Percentiles rank a stretch among this genome's conserved stretches.
Conservation (phyloP, 2,329 filamentous ascomycete species). For the Claviceps quebecensis region DNA sequence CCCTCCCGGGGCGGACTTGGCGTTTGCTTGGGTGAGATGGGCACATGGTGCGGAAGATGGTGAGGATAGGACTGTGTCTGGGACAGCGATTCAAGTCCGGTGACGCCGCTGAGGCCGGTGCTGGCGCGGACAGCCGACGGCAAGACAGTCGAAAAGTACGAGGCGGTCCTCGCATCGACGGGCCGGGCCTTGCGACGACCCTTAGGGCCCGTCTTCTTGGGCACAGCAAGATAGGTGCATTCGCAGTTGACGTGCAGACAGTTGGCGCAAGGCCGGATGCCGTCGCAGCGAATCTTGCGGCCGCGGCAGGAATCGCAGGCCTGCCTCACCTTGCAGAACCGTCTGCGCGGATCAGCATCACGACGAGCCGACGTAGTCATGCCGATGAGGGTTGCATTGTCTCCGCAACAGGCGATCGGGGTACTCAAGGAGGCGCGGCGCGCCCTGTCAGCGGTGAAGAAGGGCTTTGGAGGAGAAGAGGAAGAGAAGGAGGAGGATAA, state of each 20-base stretch:
- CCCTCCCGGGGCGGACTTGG: not conserved
- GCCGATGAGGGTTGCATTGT: constrained; percentile 1
- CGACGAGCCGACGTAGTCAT: constrained; percentile 1
- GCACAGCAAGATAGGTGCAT: constrained; percentile 18
- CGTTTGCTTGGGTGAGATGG: not conserved
- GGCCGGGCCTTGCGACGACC: constrained; percentile 7
- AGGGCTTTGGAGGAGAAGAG: not conserved
- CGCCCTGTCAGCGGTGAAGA: not conserved
- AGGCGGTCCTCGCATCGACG: not conserved
- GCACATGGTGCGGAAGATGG: not conserved
- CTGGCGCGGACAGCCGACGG: constrained; percentile 1
- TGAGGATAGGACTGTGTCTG: not conserved
- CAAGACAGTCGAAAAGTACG: constrained; percentile 2
- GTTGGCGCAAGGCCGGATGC: constrained; percentile 14
- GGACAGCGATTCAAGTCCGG: too few species aligned
- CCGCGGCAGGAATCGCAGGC: constrained; percentile 19
- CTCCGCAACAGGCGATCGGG: not conserved
- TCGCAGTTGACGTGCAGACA: constrained; percentile 8
- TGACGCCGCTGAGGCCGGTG: not conserved
- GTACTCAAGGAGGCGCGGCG: not conserved
- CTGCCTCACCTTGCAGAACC: constrained; percentile 12
- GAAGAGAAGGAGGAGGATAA: not conserved
- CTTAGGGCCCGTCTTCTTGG: constrained; percentile 18
- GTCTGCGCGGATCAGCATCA: constrained; percentile 1
- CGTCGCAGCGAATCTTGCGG: constrained; percentile 18